Evolutionary conservation across 805 yeast species (phyloP).

Genomic region (Teunomyces funiuensis): DNA sequence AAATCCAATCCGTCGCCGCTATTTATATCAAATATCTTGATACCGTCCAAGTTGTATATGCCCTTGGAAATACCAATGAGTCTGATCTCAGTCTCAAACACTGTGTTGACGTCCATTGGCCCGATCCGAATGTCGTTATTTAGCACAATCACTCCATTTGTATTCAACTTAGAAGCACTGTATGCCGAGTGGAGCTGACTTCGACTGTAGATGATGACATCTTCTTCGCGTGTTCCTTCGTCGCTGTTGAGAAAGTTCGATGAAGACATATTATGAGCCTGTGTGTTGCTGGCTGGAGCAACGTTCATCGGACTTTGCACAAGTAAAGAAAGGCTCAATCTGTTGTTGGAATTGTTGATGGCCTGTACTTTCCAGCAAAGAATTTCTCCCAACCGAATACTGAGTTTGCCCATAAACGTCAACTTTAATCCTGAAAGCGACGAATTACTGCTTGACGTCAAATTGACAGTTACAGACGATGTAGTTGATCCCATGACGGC

Average conservation of each 20-base stretch:
- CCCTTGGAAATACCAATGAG: constrained; percentile 67
- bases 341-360: constrained; percentile 55
- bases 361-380: constrained; percentile 67
- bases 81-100: constrained; percentile 61
- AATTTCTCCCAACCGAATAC: constrained; percentile 57
- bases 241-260: constrained; percentile 17
- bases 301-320: constrained; percentile 27
- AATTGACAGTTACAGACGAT: constrained; percentile 37
- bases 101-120: constrained; percentile 57
- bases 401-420: constrained; percentile 62
- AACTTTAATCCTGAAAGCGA: constrained; percentile 44
- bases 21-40: constrained; percentile 59
- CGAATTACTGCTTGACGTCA: constrained; percentile 27
- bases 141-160: constrained; percentile 60
- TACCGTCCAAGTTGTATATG: constrained; percentile 59
- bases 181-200: constrained; percentile 32
- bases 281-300: constrained; percentile 11
- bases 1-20: constrained; percentile 71
- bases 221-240: constrained; percentile 10
- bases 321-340: constrained; percentile 52
- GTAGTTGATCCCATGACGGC: constrained; percentile 14
- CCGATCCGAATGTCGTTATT: constrained; percentile 67
- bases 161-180: constrained; percentile 37
- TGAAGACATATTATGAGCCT: constrained; percentile 13
- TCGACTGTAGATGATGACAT: constrained; percentile 19